Evolutionary conservation across 345 rosid species (phyloP).

Genomic region (Citrus sp.): DNA sequence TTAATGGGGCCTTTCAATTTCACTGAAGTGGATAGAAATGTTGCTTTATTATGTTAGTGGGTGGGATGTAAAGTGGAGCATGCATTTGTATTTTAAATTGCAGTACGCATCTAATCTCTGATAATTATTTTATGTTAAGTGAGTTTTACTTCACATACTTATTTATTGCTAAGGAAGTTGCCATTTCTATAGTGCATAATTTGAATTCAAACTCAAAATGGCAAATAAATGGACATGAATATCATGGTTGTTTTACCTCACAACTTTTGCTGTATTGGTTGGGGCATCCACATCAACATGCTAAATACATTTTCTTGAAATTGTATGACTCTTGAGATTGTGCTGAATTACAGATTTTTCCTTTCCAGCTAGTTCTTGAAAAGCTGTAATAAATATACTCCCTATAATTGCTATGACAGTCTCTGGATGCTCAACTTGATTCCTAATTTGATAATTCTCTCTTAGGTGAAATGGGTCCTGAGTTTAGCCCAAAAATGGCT

Average conservation of each 20-base stretch:
- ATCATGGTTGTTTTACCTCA: background rate
- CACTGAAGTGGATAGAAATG: background rate
- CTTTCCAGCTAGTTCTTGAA: background rate
- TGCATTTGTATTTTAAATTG: background rate
- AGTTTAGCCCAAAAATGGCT: conserved; percentile 72
- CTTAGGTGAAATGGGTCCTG: conserved; percentile 95
- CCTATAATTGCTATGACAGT: conserved; percentile 3
- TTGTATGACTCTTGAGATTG: background rate
- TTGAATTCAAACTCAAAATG: background rate
- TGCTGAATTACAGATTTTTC: background rate
- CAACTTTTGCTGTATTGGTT: background rate
- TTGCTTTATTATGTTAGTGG: background rate
- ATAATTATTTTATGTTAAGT: background rate
- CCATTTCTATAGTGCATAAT: background rate
- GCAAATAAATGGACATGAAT: background rate
- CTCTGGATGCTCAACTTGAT: conserved; percentile 20
- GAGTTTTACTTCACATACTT: background rate
- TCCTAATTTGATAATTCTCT: conserved; percentile 9
- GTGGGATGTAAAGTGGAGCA: background rate
- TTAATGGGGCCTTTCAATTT: background rate
- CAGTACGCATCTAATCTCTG: background rate
- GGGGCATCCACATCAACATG: background rate
- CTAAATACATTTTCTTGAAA: conserved; percentile 1
- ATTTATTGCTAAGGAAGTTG: background rate
- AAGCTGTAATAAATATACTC: background rate